These are phyloP conservation scores for Rutstroemia sp. DNA, from an alignment of 2,329 filamentous ascomycete genomes.

Conservation along the genomic window DNA sequence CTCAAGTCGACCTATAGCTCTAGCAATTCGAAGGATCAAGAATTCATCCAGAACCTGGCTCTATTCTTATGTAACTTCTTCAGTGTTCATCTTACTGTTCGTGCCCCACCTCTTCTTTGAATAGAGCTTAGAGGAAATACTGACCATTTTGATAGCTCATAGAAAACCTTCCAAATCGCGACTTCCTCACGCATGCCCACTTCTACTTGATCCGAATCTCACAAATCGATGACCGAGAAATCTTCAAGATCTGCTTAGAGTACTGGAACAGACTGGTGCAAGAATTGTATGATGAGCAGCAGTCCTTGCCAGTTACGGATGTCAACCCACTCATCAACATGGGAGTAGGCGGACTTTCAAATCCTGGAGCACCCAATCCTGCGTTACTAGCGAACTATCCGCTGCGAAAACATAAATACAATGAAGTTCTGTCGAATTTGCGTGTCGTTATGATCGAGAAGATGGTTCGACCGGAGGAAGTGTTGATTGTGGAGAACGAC, in stretches of 20 bases:
- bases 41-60: constrained; percentile 95
- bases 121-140: constrained; percentile 1
- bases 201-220: constrained; percentile 98
- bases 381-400: constrained; percentile 82
- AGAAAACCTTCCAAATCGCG: constrained; percentile 89
- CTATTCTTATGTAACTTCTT: constrained; percentile 98
- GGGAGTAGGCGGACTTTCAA: constrained; percentile 60
- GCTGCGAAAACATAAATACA: constrained; percentile 95
- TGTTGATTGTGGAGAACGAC: constrained; percentile 98
- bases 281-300: constrained; percentile 98
- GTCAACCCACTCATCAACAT: constrained; percentile 83
- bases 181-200: constrained; percentile 91
- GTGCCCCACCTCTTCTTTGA: constrained; percentile 18
- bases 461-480: constrained; percentile 97
- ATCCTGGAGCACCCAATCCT: constrained; percentile 79
- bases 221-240: constrained; percentile 96
- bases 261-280: constrained; percentile 99
- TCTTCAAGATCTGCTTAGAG: constrained; percentile 98
- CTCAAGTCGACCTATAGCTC: constrained; percentile 84
- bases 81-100: constrained; percentile 77
- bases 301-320: constrained; percentile 87
- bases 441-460: constrained; percentile 99
- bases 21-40: constrained; percentile 89
- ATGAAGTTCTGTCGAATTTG: constrained; percentile 86
- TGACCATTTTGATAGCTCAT: constrained; percentile 55